Evolutionary conservation across 1,139 yeast species (phyloP), one percentile per base, ranked within the genome.

Genomic region (Yamadazyma buinensis): DNA sequence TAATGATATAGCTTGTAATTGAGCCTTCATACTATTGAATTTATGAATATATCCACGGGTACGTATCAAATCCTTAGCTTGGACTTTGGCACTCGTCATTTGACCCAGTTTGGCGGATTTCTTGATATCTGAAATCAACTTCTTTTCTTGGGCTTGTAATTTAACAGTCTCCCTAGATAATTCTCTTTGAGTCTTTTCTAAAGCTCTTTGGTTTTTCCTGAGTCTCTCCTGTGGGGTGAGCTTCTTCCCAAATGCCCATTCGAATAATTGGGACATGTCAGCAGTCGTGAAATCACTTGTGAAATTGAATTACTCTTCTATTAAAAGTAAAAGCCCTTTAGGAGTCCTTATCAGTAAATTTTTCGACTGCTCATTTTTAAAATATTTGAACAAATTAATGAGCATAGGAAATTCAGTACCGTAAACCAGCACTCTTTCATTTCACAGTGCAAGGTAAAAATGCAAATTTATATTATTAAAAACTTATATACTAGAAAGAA

Each of bases 161-260:
- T 92, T 88, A 43, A 74, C 67, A 36, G 87, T 79, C 58, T 92
- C 99, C 40, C 98, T 68, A 28, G 86, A 86, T 35, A 92, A 68
- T 53, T 94, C 98, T 34, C 98, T 71, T 59, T 88, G 97, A 0
- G 98, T 88, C 49, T 92, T 80, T 52, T 92, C 98, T 27, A 92
- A 69, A 4, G 96, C 94, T 38, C 98, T 68, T 64, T 92, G 98
- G 60, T 92, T 95, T 78, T 84, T 88, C 47, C 97, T 80, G 54
- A 92, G 77, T 55, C 90, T 73, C 62, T 92, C 98, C 54, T 88
- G 97, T 7, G 98, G 97, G 31, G 98, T 88, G 47, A 85, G 65
- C 55, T 83, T 77, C 70, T 88, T 86, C 12, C 98, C 98, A 62
- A 92, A 92, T 19, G 87, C 88, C 97, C 97, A 92, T 55, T 88